Percentiles rank a stretch among this genome's conserved stretches.
These are phyloP conservation scores for Fusarium humuli DNA, from an alignment of 2,329 filamentous ascomycete species.

Conservation along the genomic window DNA sequence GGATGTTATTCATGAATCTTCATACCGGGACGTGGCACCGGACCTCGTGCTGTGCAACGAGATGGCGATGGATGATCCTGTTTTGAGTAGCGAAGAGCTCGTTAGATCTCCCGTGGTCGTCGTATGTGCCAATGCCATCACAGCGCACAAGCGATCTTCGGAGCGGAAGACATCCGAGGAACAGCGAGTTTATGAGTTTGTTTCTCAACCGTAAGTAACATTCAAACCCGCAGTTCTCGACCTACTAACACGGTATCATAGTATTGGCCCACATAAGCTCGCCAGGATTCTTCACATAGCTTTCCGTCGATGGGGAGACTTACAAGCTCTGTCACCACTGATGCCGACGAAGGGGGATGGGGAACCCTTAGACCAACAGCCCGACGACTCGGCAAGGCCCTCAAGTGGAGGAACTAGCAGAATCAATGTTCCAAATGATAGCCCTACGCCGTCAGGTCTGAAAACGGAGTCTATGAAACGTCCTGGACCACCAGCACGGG, in stretches of 20 bases:
- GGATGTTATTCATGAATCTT: constrained; percentile 25
- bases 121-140: constrained; percentile 50
- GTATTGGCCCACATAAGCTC: constrained; percentile 55
- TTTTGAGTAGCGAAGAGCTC: constrained; percentile 12
- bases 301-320: constrained; percentile 46
- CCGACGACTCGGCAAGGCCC: background rate
- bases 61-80: constrained; percentile 13
- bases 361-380: background rate
- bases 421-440: background rate
- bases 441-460: background rate
- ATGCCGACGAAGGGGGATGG: background rate
- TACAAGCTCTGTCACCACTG: constrained; percentile 20
- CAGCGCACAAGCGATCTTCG: constrained; percentile 46
- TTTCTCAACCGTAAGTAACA: constrained; percentile 53
- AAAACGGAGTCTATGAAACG: constrained; percentile 1
- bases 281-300: constrained; percentile 49
- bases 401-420: background rate
- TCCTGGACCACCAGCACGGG: background rate
- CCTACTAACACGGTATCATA: background rate
- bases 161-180: constrained; percentile 30
- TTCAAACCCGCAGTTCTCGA: background rate
- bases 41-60: constrained; percentile 48
- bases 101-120: constrained; percentile 46
- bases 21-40: constrained; percentile 22
- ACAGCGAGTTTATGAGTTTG: constrained; percentile 51